phyloP scores from a whole-genome alignment of 2,329 filamentous ascomycete genomes.

The Escovopsis weberi region DNA sequence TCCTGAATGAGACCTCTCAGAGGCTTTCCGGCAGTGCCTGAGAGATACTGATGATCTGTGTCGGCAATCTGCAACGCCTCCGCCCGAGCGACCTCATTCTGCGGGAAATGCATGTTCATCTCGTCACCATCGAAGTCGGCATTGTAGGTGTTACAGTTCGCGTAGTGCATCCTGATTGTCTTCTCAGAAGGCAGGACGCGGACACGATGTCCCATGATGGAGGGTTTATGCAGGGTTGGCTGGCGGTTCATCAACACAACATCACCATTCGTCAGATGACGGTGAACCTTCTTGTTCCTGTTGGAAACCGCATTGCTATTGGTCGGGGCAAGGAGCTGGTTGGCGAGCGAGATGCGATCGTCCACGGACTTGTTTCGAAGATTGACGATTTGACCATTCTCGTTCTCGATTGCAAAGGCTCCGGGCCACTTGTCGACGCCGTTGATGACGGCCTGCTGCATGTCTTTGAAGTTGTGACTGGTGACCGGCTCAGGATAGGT shows the following conservation, averaged over 20 bases:
- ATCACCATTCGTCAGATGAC: slow-evolving; percentile 91
- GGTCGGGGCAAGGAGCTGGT: slow-evolving; percentile 79
- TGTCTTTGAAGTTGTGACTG: slow-evolving; percentile 88
- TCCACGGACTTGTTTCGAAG: slow-evolving; percentile 77
- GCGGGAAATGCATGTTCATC: slow-evolving; percentile 99
- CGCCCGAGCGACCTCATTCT: slow-evolving; percentile 85
- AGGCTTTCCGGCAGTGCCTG: slow-evolving; percentile 83
- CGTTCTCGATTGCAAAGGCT: slow-evolving; percentile 86
- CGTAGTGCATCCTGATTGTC: slow-evolving; percentile 98
- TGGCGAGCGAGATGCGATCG: slow-evolving; percentile 78
- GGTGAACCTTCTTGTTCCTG: slow-evolving; percentile 89
- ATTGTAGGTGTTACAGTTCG: slow-evolving; percentile 98
- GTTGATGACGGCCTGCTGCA: slow-evolving; percentile 93
- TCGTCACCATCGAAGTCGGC: slow-evolving; percentile 98
- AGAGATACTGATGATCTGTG: slow-evolving; percentile 94
- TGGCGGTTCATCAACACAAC: slow-evolving; percentile 98
- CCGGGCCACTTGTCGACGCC: slow-evolving; percentile 89
- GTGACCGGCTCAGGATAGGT: slow-evolving; percentile 97
- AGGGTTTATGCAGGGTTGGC: slow-evolving; percentile 93
- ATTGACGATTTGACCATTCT: slow-evolving; percentile 82
- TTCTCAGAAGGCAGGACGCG: slow-evolving; percentile 87
- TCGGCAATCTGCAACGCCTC: slow-evolving; percentile 90
- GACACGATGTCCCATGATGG: slow-evolving; percentile 95
- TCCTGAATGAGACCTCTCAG: slow-evolving; percentile 94
- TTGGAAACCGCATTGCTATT: slow-evolving; percentile 59